phyloP scores from a whole-genome alignment of 2,329 filamentous ascomycete species.

The Diaporthe sp. region DNA sequence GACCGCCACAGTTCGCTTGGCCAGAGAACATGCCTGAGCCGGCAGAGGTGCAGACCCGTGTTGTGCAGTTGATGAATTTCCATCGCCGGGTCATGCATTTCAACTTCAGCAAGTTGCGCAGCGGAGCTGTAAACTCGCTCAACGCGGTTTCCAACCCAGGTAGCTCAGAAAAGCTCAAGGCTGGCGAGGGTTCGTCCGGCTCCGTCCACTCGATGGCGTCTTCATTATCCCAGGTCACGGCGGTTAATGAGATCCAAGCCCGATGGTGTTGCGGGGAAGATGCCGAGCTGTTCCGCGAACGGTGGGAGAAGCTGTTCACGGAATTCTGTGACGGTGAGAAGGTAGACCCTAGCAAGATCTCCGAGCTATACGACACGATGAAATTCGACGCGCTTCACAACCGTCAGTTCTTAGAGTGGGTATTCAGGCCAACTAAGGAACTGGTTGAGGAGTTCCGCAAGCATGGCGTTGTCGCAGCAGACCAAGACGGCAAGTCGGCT shows the following conservation, averaged over 20 bases:
- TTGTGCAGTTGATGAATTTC: slow-evolving; percentile 98
- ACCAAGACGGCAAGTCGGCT: slow-evolving; percentile 50
- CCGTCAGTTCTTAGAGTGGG: slow-evolving; percentile 95
- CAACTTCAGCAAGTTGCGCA: slow-evolving; percentile 87
- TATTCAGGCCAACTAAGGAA: slow-evolving; percentile 87
- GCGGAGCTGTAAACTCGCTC: slow-evolving; percentile 74
- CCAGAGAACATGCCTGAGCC: slow-evolving; percentile 95
- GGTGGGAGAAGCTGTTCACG: slow-evolving; percentile 97
- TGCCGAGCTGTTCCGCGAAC: slow-evolving; percentile 91
- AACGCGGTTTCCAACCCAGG: slow-evolving; percentile 67
- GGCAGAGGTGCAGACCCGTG: slow-evolving; percentile 89
- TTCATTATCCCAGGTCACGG: slow-evolving; percentile 71
- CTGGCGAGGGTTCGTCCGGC: slow-evolving; percentile 57
- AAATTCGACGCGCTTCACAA: slow-evolving; percentile 99
- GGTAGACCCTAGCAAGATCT: slow-evolving; percentile 98
- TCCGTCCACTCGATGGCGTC: slow-evolving; percentile 52
- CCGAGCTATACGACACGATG: slow-evolving; percentile 99
- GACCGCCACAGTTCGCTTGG: slow-evolving; percentile 98
- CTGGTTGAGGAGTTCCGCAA: slow-evolving; percentile 81
- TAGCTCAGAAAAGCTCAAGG: slow-evolving; percentile 57
- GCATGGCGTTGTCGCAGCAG: slow-evolving; percentile 49
- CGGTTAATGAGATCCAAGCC: slow-evolving; percentile 81
- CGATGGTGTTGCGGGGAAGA: slow-evolving; percentile 98
- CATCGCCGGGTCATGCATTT: slow-evolving; percentile 95
- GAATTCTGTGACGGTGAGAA: slow-evolving; percentile 98